Evolutionary conservation across 352 stramenopile genomes (phyloP), one percentile per base, ranked within the genome.

Genomic region (Poterioochromonas sp.): DNA sequence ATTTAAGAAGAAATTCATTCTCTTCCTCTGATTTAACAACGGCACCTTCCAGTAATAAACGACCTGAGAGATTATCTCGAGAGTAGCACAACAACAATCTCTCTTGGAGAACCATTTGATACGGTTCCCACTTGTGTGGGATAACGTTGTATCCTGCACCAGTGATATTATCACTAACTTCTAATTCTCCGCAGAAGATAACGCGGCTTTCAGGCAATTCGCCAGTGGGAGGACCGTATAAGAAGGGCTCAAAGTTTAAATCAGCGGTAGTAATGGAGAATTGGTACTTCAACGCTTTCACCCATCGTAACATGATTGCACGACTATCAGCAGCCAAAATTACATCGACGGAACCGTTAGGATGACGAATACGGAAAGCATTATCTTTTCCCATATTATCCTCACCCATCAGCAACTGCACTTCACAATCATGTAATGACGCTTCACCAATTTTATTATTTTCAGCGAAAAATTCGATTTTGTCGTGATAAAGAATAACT

Each of bases 401-500:
- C 8, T 20, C 20, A 32, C 34, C 62, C 2, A 22, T 44, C 2
- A 71, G 39, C n/a, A 71, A n/a, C 11, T 71, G 5, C 34, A 71
- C n/a, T 44, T 71, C 62, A 47, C 34, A 71, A 29, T 71, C 32
- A 12, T 29, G 2, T 29, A 71, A 47, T 29, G 32, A 71, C 11
- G 26, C 5, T 12, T 71, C 62, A 29, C 39, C 39, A 5, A 35
- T 47, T 8, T 43, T 40, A 41, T 71, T 29, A 29, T 41, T 41
- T 11, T 29, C 62, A 44, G 3, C 26, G 34, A 32, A 71, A 22
- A 71, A 44, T 29, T 71, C 62, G 12, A 71, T 26, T 3, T 44
- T 41, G 32, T 71, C 26, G 32, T 71, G 62, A 47, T 44, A 71
- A 5, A 71, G 32, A 12, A 71, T 44, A 2, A 71, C 62, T 22